Conservation (phyloP, 345 rosid species). For the Ceriops zippeliana region DNA sequence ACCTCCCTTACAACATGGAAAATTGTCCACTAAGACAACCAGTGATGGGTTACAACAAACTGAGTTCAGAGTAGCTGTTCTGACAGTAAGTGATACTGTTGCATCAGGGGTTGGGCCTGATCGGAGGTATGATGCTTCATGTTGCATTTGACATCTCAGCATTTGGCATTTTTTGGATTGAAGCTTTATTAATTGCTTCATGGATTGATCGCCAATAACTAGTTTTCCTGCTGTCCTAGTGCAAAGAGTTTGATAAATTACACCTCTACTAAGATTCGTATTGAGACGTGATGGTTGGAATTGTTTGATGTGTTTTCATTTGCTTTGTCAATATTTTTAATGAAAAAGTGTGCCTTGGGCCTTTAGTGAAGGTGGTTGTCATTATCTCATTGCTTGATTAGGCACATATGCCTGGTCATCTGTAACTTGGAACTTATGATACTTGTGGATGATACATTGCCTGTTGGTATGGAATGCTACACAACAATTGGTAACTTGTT, state of each 20-base stretch:
- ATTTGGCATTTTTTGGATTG: not conserved
- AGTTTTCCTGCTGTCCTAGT: not conserved
- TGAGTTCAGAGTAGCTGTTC: conserved; percentile 64
- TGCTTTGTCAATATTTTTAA: too few relatives aligned
- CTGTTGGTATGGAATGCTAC: too few relatives aligned
- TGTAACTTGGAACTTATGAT: too few relatives aligned
- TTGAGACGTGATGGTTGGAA: not conserved
- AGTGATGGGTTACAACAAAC: conserved; percentile 26
- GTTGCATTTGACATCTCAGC: not conserved
- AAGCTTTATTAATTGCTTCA: not conserved
- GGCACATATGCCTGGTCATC: too few relatives aligned
- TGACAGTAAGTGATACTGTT: conserved; percentile 96
- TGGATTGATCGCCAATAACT: not conserved
- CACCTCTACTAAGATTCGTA: not conserved
- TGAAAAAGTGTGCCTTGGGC: not conserved
- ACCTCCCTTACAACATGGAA: conserved; percentile 32
- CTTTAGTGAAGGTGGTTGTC: not conserved
- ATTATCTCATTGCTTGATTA: too few relatives aligned
- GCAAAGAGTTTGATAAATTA: not conserved
- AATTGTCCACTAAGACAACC: conserved; percentile 21
- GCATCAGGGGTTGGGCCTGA: conserved; percentile 90
- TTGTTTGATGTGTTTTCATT: not conserved
- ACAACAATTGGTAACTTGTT: too few relatives aligned
- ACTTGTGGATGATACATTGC: too few relatives aligned
- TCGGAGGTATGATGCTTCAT: conserved; percentile 55